Evolutionary conservation across 1,139 yeast species (phyloP).

Genomic region (Magnusiomyces paraingens): DNA sequence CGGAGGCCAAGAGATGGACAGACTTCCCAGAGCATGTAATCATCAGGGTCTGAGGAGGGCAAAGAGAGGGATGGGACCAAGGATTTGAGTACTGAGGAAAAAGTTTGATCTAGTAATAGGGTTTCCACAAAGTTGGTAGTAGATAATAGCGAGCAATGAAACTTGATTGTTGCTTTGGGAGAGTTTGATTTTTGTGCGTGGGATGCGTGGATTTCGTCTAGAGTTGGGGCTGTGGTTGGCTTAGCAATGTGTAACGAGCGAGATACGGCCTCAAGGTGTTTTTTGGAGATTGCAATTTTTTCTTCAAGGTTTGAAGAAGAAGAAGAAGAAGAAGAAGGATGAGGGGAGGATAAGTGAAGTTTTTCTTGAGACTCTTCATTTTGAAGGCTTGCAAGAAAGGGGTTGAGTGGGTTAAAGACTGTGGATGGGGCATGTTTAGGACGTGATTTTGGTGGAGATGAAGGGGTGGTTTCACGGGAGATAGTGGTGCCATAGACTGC

Average conservation of each 20-base stretch:
- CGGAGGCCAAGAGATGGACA: slow-evolving; percentile 10
- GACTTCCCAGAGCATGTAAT: slow-evolving; percentile 13
- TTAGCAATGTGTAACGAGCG: not conserved
- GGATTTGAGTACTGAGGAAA: slow-evolving; percentile 6
- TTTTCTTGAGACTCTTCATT: not conserved
- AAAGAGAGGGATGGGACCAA: slow-evolving; percentile 6
- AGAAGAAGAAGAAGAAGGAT: not conserved
- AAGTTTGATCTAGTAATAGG: slow-evolving; percentile 2
- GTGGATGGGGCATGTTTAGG: slow-evolving; percentile 2
- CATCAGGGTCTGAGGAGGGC: slow-evolving; percentile 8
- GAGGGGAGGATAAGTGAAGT: not conserved
- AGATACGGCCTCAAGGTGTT: too few relatives aligned
- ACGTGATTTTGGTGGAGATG: not conserved
- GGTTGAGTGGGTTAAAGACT: slow-evolving; percentile 3
- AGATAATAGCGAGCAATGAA: not conserved
- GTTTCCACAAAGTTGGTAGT: not conserved
- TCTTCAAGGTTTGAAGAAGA: not conserved
- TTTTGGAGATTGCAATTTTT: too few relatives aligned
- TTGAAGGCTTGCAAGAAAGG: not conserved
- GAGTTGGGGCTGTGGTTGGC: not conserved
- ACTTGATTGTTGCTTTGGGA: not conserved
- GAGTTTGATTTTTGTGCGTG: not conserved
- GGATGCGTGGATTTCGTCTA: not conserved
- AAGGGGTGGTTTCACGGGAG: not conserved
- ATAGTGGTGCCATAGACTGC: not conserved